Evolutionary conservation across 2,329 filamentous ascomycete genomes (phyloP).

Genomic region (Cladosporium sp.): DNA sequence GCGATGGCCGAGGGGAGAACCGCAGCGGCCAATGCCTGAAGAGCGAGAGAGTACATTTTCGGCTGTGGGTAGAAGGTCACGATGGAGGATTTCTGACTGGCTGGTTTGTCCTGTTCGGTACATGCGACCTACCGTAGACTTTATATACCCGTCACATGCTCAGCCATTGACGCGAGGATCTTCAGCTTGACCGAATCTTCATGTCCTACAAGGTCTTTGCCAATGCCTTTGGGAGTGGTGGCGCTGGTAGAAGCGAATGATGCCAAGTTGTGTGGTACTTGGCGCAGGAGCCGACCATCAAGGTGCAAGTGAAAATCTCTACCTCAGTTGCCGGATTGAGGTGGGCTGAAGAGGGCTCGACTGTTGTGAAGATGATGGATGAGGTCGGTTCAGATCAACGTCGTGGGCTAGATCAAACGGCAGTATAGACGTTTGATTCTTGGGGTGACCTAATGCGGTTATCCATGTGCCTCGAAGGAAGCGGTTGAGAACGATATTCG

Average conservation of each 20-base stretch:
- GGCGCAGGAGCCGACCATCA: slow-evolving; percentile 10
- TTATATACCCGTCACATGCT: slow-evolving; percentile 1
- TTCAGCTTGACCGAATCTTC: background rate
- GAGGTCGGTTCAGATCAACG: background rate
- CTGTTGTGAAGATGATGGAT: background rate
- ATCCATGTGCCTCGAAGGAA: too few species aligned
- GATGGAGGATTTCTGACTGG: background rate
- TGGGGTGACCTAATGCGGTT: too few species aligned
- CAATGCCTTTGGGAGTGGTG: slow-evolving; percentile 9
- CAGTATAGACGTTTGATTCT: too few species aligned
- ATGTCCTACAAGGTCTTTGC: slow-evolving; percentile 4
- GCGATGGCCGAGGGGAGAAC: slow-evolving; percentile 6
- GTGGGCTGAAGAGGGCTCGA: background rate
- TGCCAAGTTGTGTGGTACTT: slow-evolving; percentile 10
- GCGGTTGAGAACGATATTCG: too few species aligned
- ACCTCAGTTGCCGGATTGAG: background rate
- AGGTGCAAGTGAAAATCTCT: slow-evolving; percentile 7
- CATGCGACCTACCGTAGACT: background rate
- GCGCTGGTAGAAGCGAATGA: slow-evolving; percentile 2
- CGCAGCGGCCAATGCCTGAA: slow-evolving; percentile 4
- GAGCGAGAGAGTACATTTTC: slow-evolving; percentile 6
- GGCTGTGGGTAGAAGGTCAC: background rate
- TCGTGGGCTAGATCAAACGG: too few species aligned
- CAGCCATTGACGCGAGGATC: too few species aligned
- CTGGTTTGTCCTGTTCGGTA: background rate